Conservation (phyloP, 73 alveolate genomes). For the Tetrahymena malaccensis region DNA sequence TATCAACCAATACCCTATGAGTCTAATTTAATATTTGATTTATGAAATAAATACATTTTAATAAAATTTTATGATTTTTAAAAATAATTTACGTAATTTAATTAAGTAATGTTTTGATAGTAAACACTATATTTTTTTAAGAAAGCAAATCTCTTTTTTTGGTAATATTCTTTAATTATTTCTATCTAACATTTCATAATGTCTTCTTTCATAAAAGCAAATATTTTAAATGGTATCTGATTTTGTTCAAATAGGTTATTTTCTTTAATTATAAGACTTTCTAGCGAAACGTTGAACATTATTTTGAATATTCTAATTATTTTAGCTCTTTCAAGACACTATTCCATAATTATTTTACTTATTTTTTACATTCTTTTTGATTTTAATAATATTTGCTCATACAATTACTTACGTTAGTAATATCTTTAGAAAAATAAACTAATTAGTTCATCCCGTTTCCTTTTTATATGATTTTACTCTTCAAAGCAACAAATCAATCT, state of each 20-base stretch:
- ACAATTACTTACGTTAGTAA: neutral
- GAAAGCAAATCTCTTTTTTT: neutral
- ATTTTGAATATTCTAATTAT: neutral
- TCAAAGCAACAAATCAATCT: neutral
- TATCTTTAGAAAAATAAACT: neutral
- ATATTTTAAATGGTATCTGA: neutral
- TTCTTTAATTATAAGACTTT: neutral
- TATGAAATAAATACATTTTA: too few species aligned
- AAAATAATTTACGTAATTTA: neutral
- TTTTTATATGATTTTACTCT: neutral
- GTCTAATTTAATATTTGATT: neutral
- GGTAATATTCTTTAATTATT: neutral
- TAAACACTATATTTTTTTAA: neutral
- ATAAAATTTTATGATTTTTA: too few species aligned
- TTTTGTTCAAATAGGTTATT: neutral
- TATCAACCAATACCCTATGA: neutral
- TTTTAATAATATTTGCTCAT: neutral
- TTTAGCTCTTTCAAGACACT: neutral
- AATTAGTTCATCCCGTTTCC: neutral
- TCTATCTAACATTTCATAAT: neutral
- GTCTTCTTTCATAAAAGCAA: neutral
- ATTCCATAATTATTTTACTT: neutral
- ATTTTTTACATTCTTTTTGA: neutral
- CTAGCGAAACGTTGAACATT: neutral
- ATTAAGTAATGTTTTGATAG: neutral